Evolutionary conservation across 345 rosid species (phyloP), one percentile per base, ranked within the genome.

Genomic region (Sisymbrium irio): DNA sequence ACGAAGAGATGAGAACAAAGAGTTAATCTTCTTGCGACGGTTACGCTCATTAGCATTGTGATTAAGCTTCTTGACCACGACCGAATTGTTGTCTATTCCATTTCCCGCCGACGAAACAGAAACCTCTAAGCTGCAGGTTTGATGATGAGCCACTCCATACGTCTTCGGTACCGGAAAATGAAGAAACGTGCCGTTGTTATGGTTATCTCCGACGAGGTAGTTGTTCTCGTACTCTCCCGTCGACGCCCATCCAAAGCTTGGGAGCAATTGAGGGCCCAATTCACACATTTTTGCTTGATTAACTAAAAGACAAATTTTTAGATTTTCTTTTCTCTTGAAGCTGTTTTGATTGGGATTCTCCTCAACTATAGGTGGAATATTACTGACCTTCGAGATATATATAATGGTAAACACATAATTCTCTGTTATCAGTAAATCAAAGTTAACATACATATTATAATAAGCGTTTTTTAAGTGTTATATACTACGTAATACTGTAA

Each of bases 1-100:
- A 22, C 89, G 92, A 36, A 90, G 92, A 27, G 85, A 69, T 9
- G 84, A 81, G 66, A 83, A 88, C 65, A 88, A 66, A 33, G 45
- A 46, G 62, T 83, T 90, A 10, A 88, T 78, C 60, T 83, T 87
- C 83, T 77, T 85, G 19, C 97, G 83, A 14, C 92, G 87, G 35
- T 83, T 77, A 11, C 92, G 86, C 25, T 90, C 97, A 2, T 82
- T 87, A 0, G 97, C 94, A 60, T 87, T 90, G 85, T 88, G 97
- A 65, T 86, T 78, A 22, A 88, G 85, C 81, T 88, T 88, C 85
- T 87, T 85, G 28, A 33, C 74, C 72, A 78, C 25, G 2, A 22
- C 55, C 25, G 61, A 59, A 47, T 39, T 57, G 3, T 57, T 65
- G 11, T 28, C 39, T 40, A 64, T 20, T 6, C 32, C 76, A 71